Evolutionary conservation across 1,284 basidiomycete genomes (phyloP), one percentile per base, ranked within the genome.

Genomic region (Mycena citricolor): DNA sequence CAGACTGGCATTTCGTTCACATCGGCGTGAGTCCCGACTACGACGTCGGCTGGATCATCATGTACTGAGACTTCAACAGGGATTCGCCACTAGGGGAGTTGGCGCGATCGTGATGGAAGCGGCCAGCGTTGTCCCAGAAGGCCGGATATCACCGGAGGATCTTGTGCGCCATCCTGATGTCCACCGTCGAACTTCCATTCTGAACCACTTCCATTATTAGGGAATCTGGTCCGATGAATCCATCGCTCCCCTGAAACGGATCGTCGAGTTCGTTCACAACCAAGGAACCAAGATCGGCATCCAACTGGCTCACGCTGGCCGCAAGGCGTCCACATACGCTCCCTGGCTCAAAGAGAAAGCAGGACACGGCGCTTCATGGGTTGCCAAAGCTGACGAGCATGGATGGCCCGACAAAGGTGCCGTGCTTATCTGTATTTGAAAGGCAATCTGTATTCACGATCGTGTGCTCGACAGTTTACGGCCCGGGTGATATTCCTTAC

Each of bases 211-310:
- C 10, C 60, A 76, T 41, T 73, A 77, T 40, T 33, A 61, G 14
- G 90, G 89, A 1, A 68, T 94, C 42, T 94, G 89, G 87, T 69
- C 74, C 5, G 87, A 90, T 58, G 74, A 72, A 2, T 91, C 94
- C 39, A 79, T 86, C 33, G 73, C 69, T 4, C 74, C 81, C 0
- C 71, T 89, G 42, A 77, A 81, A 57, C 70, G 81, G 25, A 76
- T 94, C 48, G 83, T 89, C 51, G 76, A 84, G 31, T 90, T 88
- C 47, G 80, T 84, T 17, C 88, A 92, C 61, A 74, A 80, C 2
- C 80, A 90, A 54, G 74, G 76, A 40, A 69, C 81, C 47, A 75
- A 77, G 50, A 79, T 92, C 16, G 90, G 81, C 7, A 78, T 94
- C 38, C 91, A 94, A 62, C 74, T 94, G 12, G 81, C 79, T 0